Conservation (phyloP, 345 rosid species). For the Brassica cretica region DNA sequence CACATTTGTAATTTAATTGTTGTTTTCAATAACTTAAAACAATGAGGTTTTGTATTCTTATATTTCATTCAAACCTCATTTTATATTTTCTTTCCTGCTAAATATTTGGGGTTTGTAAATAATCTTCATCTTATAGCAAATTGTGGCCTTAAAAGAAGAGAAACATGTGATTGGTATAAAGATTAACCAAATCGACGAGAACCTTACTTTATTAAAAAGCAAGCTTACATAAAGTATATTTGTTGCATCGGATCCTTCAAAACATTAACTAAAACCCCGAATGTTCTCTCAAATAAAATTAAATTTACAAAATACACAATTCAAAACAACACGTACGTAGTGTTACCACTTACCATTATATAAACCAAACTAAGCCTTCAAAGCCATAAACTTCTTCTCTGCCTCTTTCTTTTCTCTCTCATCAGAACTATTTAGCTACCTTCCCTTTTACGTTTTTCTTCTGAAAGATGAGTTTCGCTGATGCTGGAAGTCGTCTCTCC, state of each 20-base stretch:
- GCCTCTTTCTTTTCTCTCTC: not conserved
- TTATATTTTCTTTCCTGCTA: not conserved
- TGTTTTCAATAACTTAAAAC: not conserved
- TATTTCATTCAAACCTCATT: not conserved
- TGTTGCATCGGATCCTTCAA: conserved; percentile 44
- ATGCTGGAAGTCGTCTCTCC: conserved; percentile 13
- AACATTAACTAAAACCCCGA: conserved; percentile 35
- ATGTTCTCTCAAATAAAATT: conserved; percentile 30
- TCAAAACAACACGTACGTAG: not conserved
- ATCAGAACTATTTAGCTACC: conserved; percentile 4
- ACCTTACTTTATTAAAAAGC: conserved; percentile 21
- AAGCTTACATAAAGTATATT: conserved; percentile 41
- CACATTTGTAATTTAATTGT: not conserved
- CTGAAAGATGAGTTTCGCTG: conserved; percentile 29
- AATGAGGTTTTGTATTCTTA: not conserved
- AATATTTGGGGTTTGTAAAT: not conserved
- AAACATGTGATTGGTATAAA: conserved; percentile 37
- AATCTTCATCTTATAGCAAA: conserved; percentile 32
- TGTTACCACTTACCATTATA: conserved; percentile 23
- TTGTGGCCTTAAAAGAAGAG: conserved; percentile 30
- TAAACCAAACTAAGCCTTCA: conserved; percentile 27
- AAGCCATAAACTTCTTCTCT: conserved; percentile 17
- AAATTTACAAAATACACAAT: not conserved
- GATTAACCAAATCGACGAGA: conserved; percentile 28
- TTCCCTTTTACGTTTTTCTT: conserved; percentile 14